A percentile compares a stretch with the other conserved stretches of the same genome.
Conservation (phyloP, 1,139 yeast genomes). For the Suhomyces maxii region DNA sequence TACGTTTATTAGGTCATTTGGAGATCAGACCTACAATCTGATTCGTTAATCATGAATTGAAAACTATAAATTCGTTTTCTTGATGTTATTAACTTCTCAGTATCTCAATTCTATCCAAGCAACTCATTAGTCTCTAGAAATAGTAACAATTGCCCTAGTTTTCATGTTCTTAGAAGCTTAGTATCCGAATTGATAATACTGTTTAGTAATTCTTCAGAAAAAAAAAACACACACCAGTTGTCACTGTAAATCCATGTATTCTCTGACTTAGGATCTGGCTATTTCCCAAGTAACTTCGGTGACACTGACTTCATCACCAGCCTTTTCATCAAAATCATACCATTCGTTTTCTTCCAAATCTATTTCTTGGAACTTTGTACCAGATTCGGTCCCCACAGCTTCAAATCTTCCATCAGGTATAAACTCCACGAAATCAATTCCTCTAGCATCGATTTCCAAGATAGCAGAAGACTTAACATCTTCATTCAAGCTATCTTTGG, state of each 20-base stretch:
- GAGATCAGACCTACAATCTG: too few relatives aligned
- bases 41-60: too few relatives aligned
- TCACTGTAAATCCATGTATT: not conserved
- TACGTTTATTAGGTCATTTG: too few relatives aligned
- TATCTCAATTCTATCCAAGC: too few relatives aligned
- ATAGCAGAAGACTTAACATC: constrained; percentile 43
- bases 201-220: not conserved
- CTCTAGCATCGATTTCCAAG: constrained; percentile 80
- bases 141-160: too few relatives aligned
- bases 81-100: too few relatives aligned
- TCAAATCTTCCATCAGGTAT: constrained; percentile 67
- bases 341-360: constrained; percentile 81
- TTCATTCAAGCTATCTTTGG: constrained; percentile 27
- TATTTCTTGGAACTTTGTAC: constrained; percentile 59
- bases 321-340: constrained; percentile 93
- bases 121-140: too few relatives aligned
- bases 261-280: constrained; percentile 9
- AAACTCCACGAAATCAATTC: constrained; percentile 71
- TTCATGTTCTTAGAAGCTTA: too few relatives aligned
- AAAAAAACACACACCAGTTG: too few relatives aligned
- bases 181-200: too few relatives aligned
- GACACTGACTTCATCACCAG: constrained; percentile 77
- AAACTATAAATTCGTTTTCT: too few relatives aligned
- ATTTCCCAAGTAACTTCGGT: constrained; percentile 66
- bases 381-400: constrained; percentile 56